These are phyloP conservation scores for Sporothrix dimorphospora DNA, from an alignment of 2,329 filamentous ascomycete genomes.

Conservation along the genomic window DNA sequence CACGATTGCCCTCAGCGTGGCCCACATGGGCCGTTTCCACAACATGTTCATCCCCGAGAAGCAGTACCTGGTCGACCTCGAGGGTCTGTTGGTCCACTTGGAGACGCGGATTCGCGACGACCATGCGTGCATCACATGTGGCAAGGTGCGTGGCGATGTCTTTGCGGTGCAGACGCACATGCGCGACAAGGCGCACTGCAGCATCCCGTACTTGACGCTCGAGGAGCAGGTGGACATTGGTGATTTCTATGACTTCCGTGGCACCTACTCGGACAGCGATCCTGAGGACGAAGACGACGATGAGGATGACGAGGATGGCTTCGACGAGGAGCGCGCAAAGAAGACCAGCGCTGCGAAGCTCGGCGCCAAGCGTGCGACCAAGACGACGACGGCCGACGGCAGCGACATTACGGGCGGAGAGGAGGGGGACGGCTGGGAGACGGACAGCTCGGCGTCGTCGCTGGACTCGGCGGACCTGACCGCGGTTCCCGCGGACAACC, in stretches of 20 bases:
- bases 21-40: constrained; percentile 90
- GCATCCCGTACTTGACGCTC: constrained; percentile 88
- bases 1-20: constrained; percentile 72
- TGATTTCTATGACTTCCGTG: constrained; percentile 95
- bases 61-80: constrained; percentile 77
- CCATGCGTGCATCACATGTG: constrained; percentile 86
- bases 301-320: constrained; percentile 64
- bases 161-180: constrained; percentile 92
- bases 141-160: constrained; percentile 76
- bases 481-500: constrained; percentile 74
- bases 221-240: constrained; percentile 92
- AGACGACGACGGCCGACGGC: constrained; percentile 47
- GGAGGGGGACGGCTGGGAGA: constrained; percentile 88
- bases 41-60: constrained; percentile 96
- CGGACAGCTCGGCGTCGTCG: constrained; percentile 87
- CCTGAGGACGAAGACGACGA: constrained; percentile 54
- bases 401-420: constrained; percentile 48
- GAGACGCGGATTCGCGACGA: constrained; percentile 78
- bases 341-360: constrained; percentile 65
- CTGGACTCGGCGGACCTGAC: constrained; percentile 83
- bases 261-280: constrained; percentile 79
- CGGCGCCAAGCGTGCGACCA: constrained; percentile 60
- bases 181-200: constrained; percentile 95
- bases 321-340: constrained; percentile 50
- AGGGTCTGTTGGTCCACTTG: constrained; percentile 78